phyloP scores from a whole-genome alignment of 2,329 filamentous ascomycete genomes.

The Purpureocillium takamizusanense region DNA sequence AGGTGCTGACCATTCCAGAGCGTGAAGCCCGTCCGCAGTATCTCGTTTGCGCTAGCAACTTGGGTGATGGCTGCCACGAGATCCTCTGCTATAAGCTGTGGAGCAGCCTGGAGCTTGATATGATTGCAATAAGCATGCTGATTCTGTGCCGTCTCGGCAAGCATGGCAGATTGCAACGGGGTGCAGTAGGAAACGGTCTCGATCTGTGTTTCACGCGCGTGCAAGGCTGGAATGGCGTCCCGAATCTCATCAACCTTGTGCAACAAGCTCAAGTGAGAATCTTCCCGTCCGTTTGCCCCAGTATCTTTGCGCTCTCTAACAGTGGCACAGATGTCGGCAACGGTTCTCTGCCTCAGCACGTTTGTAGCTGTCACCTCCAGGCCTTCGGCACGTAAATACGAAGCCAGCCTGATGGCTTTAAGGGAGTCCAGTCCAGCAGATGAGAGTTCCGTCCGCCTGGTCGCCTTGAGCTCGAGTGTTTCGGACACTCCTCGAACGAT shows the following conservation, averaged over 20 bases:
- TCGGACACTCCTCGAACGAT: conserved; percentile 31
- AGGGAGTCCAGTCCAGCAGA: conserved; percentile 57
- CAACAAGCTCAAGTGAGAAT: conserved; percentile 9
- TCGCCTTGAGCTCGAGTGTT: conserved; percentile 28
- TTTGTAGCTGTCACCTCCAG: conserved; percentile 48
- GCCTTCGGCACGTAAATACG: conserved; percentile 48
- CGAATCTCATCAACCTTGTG: conserved; percentile 10
- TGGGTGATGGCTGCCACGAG: conserved; percentile 40
- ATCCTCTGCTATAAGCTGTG: conserved; percentile 19
- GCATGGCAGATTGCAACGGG: conserved; percentile 69
- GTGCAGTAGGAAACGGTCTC: conserved; percentile 54
- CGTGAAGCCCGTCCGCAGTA: conserved; percentile 67
- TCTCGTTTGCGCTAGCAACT: conserved; percentile 48
- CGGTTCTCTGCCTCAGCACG: conserved; percentile 47
- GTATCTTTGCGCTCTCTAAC: conserved; percentile 2
- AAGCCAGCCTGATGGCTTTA: conserved; percentile 42
- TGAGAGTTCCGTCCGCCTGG: conserved; percentile 33
- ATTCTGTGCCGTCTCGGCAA: conserved; percentile 59
- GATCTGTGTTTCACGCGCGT: conserved; percentile 15
- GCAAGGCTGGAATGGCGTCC: conserved; percentile 7
- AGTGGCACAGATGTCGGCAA: conserved; percentile 19
- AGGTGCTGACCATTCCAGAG: conserved; percentile 30
- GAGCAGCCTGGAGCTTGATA: conserved; percentile 53
- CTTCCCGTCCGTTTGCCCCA: neutral
- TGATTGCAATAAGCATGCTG: conserved; percentile 66